phyloP scores from a whole-genome alignment of 164 flowering plant species.

The Pachysandra terminalis region DNA sequence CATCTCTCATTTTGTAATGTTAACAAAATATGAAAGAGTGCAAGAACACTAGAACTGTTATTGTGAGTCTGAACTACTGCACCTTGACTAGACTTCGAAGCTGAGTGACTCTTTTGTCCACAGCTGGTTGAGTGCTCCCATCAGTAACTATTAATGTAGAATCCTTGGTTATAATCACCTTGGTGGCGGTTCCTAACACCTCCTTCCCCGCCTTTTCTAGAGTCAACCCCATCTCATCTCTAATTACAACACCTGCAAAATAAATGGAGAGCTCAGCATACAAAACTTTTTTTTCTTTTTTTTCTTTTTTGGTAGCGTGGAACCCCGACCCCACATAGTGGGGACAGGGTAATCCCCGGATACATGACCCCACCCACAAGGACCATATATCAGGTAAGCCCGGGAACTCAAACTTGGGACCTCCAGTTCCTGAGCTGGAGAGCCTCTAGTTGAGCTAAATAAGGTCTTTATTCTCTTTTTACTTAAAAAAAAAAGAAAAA shows the following conservation, averaged over 20 bases:
- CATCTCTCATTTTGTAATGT: not conserved
- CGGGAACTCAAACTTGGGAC: no score
- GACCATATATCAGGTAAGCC: no score
- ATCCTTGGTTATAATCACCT: constrained; percentile 75
- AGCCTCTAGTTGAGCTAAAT: no score
- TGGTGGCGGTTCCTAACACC: constrained; percentile 66
- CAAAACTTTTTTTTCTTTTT: no score
- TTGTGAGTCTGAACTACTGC: not conserved
- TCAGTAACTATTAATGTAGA: constrained; percentile 80
- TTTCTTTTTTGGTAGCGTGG: no score
- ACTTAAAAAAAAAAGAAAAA: no score
- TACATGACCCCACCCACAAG: no score
- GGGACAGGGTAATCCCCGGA: no score
- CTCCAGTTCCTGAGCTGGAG: no score
- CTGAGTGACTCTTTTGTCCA: constrained; percentile 64
- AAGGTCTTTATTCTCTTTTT: no score
- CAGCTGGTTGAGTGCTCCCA: constrained; percentile 72
- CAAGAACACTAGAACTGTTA: not conserved
- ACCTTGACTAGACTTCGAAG: constrained; percentile 69
- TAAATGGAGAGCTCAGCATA: constrained; percentile 2
- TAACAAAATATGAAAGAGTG: not conserved
- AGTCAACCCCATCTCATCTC: constrained; percentile 73
- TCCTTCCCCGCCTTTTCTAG: constrained; percentile 69
- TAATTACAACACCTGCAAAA: constrained; percentile 69
- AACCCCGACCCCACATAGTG: no score